Evolutionary conservation across 768 basidiomycete genomes (phyloP).

Genomic region (Paxillus rubicundulus): DNA sequence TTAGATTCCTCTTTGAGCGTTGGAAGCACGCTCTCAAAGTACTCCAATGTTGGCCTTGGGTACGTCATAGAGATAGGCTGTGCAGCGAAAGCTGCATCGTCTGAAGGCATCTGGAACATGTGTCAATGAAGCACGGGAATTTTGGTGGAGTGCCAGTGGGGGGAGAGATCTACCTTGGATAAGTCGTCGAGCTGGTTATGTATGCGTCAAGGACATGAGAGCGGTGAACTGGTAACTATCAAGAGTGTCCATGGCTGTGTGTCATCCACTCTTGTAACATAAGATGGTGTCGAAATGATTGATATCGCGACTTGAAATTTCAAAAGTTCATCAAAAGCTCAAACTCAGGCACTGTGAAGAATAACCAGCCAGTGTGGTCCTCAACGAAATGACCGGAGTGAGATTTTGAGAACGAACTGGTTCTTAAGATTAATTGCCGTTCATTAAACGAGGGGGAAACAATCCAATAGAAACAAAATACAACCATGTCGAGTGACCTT

Average conservation of each 20-base stretch:
- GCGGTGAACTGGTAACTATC: background rate
- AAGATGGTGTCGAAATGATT: background rate
- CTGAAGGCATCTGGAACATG: conserved; percentile 11
- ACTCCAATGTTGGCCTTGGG: conserved; percentile 7
- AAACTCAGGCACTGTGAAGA: background rate
- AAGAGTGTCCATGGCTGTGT: conserved; percentile 1
- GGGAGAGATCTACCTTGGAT: background rate
- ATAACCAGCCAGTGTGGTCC: no score
- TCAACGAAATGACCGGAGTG: no score
- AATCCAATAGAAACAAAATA: no score
- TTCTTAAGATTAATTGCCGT: no score
- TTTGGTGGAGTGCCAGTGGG: background rate
- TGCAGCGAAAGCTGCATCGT: background rate
- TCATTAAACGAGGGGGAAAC: no score
- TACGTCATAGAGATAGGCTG: conserved; percentile 18
- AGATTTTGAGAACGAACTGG: no score
- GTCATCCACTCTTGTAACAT: background rate
- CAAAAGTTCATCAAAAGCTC: background rate
- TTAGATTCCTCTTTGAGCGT: conserved; percentile 22
- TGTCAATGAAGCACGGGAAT: background rate
- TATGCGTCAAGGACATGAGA: background rate
- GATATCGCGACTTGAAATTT: no score
- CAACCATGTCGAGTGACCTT: no score
- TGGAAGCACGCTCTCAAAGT: conserved; percentile 11
- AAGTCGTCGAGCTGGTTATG: background rate